Base-by-base conservation (phyloP, 192 early-diverging fungal genomes). In the Coemansia sp. region DNA sequence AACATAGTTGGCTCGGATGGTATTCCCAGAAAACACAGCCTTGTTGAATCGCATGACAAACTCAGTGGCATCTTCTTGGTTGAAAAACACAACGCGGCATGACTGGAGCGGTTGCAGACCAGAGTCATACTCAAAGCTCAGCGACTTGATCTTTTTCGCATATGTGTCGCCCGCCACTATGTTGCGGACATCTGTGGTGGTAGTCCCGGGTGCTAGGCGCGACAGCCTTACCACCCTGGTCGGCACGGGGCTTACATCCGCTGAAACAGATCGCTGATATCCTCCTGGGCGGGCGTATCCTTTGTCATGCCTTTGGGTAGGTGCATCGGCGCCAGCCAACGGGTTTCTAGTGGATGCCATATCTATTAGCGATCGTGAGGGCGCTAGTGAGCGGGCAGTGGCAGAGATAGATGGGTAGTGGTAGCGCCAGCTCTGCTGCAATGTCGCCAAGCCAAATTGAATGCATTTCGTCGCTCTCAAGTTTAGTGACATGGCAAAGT, bases 101-200 rank as follows among this genome's bases (percentile, higher is more conserved):
- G 72, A 79, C 43, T 48, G 59, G 26, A 79, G 58, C 33, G 77
- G 62, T 28, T 65, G 67, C 23, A 79, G 40, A 13, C 53, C 50
- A 43, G 36, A 59, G 65, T 71, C 69, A 46, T 70, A 71, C 65
- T 79, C 71, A 50, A 79, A 79, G 24, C 34, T 50, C 35, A 79
- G 11, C 3, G 62, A 56, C 38, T 66, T 74, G 48, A 71, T 74
- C n/a, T 51, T 60, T 4, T 57, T 26, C 31, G 36, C 28, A 10
- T 23, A 43, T 0, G 5, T n/a, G 5, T 43, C 50, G 2, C 45
- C 36, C 3, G 64, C 57, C 18, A 73, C 24, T 11, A 62, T 26
- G 53, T 39, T 36, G 23, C 60, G 61, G 24, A 79, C 46, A 46
- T 79, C 77, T 3, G 63, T 57, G 5, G 63, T 24, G 0, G 77